Evolutionary conservation across 768 basidiomycete genomes (phyloP), one percentile per base, ranked within the genome.

Genomic region (Tylopilus rubrobrunneus): DNA sequence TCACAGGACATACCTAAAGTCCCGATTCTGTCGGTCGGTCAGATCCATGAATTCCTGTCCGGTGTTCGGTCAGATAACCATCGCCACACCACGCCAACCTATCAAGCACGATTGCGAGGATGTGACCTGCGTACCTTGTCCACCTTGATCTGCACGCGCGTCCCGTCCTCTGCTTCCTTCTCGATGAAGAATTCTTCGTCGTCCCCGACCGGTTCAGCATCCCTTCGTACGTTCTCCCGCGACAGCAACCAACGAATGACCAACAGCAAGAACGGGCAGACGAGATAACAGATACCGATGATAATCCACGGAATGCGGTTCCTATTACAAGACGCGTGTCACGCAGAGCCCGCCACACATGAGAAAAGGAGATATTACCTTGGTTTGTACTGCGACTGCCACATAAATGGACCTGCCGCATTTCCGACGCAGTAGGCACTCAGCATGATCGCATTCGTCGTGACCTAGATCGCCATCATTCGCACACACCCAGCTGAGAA

Each of bases 251-350:
- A 69, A 21, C 86, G 82, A 53, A 91, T 80, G 36, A 64, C 25
- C 23, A 83, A 71, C 15, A 79, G 48, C 59, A 79, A 44, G 12
- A 71, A 28, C 43, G 85, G 82, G 67, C 84, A 84, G 29, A 66
- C 55, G 11, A 72, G 56, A 63, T 85, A 84, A 69, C 85, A 86
- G 48, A 83, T 64, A 3, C 85, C 81, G 51, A 91, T 90, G 60
- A 91, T 76, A 49, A 78, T 79, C 89, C 90, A 92, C 3, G 89
- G 89, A 28, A 90, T 67, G 52, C 78, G 84, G 58, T 89, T 87
- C 45, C 86, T 86, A 28, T 23, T 12, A 15, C 34, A 34, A 34
- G 11, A 34, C 34, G 4, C 31, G 34, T 11, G 17, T 27, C 29
- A 42, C 5, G 2, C 5, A 12, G 15, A 37, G 12, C 12, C 36